Percentiles rank a stretch among this genome's conserved stretches.
phyloP scores from a whole-genome alignment of 345 rosid species.

The Aegle marmelos region DNA sequence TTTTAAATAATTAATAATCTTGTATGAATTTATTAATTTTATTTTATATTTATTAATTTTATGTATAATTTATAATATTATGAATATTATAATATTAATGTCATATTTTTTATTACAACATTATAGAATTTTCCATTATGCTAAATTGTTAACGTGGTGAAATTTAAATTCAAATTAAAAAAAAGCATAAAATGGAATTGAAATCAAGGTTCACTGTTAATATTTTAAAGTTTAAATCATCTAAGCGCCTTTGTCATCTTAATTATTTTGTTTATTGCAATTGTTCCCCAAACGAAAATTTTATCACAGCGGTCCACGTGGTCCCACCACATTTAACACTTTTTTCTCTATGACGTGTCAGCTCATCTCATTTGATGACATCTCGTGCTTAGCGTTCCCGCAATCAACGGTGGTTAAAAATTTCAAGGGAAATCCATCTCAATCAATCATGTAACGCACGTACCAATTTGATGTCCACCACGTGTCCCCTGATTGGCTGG shows the following conservation, averaged over 20 bases:
- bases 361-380: not conserved
- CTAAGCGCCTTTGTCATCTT: not conserved
- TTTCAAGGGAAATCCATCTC: no score
- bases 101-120: no score
- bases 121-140: no score
- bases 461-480: conserved; percentile 20
- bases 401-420: conserved; percentile 20
- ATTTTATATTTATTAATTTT: no score
- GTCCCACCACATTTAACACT: not conserved
- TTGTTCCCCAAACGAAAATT: no score
- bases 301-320: not conserved
- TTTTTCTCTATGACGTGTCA: not conserved
- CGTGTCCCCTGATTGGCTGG: conserved; percentile 28
- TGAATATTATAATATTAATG: no score
- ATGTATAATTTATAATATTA: no score
- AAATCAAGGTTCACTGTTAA: not conserved
- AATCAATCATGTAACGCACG: not conserved
- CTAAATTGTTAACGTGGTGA: no score
- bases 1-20: no score
- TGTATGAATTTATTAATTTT: no score
- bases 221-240: not conserved
- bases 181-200: not conserved
- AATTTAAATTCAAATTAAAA: no score
- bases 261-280: not conserved
- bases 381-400: conserved; percentile 5